Conservation (phyloP, 345 rosid genomes). For the Pelargonium nanum region DNA sequence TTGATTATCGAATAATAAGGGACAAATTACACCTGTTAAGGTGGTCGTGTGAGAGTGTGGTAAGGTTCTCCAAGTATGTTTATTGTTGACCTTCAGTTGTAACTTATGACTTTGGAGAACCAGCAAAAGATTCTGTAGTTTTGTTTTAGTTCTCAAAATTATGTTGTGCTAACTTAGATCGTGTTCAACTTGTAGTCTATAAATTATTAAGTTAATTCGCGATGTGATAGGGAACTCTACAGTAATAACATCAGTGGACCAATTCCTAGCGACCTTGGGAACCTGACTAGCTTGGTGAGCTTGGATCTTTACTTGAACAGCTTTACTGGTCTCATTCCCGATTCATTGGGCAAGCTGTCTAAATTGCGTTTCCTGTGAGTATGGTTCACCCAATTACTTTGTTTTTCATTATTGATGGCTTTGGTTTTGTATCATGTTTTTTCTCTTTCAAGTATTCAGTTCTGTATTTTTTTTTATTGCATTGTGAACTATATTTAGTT, state of each 20-base stretch:
- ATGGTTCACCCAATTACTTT: conserved; percentile 1
- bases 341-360: conserved; percentile 72
- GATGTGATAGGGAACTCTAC: conserved; percentile 79
- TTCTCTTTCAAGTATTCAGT: background rate
- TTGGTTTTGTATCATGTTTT: background rate
- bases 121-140: background rate
- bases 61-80: too few relatives aligned
- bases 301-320: conserved; percentile 96
- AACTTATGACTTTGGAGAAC: background rate
- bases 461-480: background rate
- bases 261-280: conserved; percentile 89
- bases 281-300: conserved; percentile 88
- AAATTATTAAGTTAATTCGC: conserved; percentile 5
- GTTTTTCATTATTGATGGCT: background rate
- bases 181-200: background rate
- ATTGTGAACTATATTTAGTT: background rate
- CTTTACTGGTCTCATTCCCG: conserved; percentile 86
- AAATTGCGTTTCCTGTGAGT: conserved; percentile 94
- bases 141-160: background rate
- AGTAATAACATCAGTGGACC: conserved; percentile 87
- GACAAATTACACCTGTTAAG: too few relatives aligned
- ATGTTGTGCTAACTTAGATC: background rate
- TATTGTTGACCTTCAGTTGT: too few relatives aligned
- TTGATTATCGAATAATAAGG: too few relatives aligned
- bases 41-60: too few relatives aligned